A percentile compares a stretch with the other conserved stretches of the same genome.
These are phyloP conservation scores for Cytospora piceae DNA, from an alignment of 2,329 filamentous ascomycete species.

Conservation along the genomic window DNA sequence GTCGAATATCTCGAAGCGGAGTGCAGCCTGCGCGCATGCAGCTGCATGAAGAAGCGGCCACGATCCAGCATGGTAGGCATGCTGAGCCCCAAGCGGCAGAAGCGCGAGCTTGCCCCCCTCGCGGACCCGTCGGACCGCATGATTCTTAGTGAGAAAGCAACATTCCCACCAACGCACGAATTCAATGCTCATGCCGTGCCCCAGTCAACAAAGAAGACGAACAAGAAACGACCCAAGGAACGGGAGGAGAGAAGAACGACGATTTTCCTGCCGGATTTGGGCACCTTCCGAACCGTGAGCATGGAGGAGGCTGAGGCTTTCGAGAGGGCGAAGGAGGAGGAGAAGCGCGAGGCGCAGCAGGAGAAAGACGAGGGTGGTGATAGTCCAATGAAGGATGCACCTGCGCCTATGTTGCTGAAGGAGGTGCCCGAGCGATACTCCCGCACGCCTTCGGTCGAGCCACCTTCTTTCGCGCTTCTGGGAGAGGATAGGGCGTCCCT, in stretches of 20 bases:
- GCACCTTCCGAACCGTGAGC: conserved; percentile 64
- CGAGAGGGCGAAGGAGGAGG: conserved; percentile 38
- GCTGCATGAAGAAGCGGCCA: conserved; percentile 53
- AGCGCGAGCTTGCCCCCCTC: conserved; percentile 43
- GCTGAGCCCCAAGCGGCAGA: conserved; percentile 41
- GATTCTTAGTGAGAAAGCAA: conserved; percentile 45
- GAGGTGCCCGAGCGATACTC: conserved; percentile 46
- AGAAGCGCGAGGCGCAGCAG: conserved; percentile 35
- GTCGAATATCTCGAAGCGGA: conserved; percentile 78
- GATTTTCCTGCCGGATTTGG: conserved; percentile 65
- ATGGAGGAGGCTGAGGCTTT: conserved; percentile 55
- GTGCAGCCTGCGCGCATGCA: conserved; percentile 70
- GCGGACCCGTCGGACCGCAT: conserved; percentile 48
- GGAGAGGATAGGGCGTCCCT: conserved; percentile 60
- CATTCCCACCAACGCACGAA: conserved; percentile 38
- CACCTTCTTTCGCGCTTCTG: conserved; percentile 60
- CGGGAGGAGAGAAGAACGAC: conserved; percentile 36
- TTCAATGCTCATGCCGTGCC: conserved; percentile 36
- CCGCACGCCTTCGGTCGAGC: conserved; percentile 65
- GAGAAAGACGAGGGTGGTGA: conserved; percentile 34
- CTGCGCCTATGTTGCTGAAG: not conserved
- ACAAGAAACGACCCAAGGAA: conserved; percentile 35
- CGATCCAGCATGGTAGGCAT: conserved; percentile 37
- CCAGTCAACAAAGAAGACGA: conserved; percentile 42
- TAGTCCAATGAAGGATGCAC: conserved; percentile 28